Conservation (phyloP, 1,284 basidiomycete genomes). For the Malassezia caprae region DNA sequence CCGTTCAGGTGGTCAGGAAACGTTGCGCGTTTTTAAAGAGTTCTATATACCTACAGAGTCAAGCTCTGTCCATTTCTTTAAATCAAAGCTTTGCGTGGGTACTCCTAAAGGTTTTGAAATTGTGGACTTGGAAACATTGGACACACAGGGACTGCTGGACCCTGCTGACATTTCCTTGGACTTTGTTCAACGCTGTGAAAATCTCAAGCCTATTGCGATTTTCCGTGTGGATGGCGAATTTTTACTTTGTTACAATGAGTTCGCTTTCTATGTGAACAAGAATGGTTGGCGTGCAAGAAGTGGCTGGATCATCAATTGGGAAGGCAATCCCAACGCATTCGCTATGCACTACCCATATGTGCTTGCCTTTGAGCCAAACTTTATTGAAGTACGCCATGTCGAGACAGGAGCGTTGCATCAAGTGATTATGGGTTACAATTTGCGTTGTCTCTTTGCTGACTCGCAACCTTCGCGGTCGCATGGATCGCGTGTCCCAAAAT, state of each 20-base stretch:
- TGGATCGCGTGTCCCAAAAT: background rate
- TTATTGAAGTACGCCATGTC: constrained; percentile 92
- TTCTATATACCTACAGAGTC: constrained; percentile 98
- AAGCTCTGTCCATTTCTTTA: constrained; percentile 90
- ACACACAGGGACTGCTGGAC: constrained; percentile 90
- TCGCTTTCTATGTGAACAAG: constrained; percentile 97
- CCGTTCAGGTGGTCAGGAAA: constrained; percentile 86
- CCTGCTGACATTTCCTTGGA: constrained; percentile 82
- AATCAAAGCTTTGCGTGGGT: constrained; percentile 93
- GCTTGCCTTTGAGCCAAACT: constrained; percentile 88
- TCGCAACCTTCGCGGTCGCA: background rate
- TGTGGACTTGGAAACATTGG: constrained; percentile 90
- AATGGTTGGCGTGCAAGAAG: constrained; percentile 81
- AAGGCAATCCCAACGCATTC: constrained; percentile 84
- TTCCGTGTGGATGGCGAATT: constrained; percentile 96
- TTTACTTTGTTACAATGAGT: constrained; percentile 94
- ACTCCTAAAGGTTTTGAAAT: constrained; percentile 99
- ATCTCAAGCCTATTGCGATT: constrained; percentile 84
- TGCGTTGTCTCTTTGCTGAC: constrained; percentile 79
- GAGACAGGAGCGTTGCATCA: constrained; percentile 84
- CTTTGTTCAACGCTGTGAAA: constrained; percentile 82
- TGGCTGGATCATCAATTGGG: constrained; percentile 93
- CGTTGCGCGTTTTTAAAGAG: constrained; percentile 81
- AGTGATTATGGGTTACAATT: constrained; percentile 63
- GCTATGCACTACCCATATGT: constrained; percentile 95